Percentiles rank a stretch among this genome's conserved stretches.
Conservation (phyloP, 768 basidiomycete species). For the Collybiopsis luxurians region DNA sequence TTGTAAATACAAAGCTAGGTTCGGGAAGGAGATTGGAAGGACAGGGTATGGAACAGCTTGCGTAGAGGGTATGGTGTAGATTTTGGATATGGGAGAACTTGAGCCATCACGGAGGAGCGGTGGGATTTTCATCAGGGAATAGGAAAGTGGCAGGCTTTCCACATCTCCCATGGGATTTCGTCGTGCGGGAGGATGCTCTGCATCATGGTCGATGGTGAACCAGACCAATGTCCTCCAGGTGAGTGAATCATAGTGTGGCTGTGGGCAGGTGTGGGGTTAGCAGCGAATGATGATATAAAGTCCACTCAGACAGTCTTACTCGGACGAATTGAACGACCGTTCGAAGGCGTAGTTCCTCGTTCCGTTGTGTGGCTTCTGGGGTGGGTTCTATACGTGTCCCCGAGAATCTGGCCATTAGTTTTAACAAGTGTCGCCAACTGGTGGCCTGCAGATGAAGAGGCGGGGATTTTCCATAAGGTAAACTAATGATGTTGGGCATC, state of each 20-base stretch:
- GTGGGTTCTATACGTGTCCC: slow-evolving; percentile 70
- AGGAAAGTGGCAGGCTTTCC: slow-evolving; percentile 70
- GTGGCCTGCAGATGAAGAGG: slow-evolving; percentile 73
- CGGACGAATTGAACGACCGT: slow-evolving; percentile 79
- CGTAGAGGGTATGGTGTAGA: slow-evolving; percentile 68
- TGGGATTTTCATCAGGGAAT: slow-evolving; percentile 57
- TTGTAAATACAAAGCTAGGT: slow-evolving; percentile 73
- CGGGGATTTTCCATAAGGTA: slow-evolving; percentile 67
- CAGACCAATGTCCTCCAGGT: slow-evolving; percentile 78
- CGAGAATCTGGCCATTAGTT: slow-evolving; percentile 71
- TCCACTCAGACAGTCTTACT: slow-evolving; percentile 36
- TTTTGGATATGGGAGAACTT: slow-evolving; percentile 64
- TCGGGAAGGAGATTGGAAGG: slow-evolving; percentile 73
- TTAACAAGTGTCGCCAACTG: slow-evolving; percentile 71
- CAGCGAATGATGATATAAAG: too few species aligned
- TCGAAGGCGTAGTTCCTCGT: slow-evolving; percentile 54
- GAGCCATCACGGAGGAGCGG: slow-evolving; percentile 60
- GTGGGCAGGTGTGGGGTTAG: neutral
- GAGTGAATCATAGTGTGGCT: slow-evolving; percentile 57
- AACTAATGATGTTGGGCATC: slow-evolving; percentile 72
- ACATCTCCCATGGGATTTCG: slow-evolving; percentile 52
- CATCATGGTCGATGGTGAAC: slow-evolving; percentile 72
- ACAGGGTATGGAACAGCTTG: slow-evolving; percentile 59
- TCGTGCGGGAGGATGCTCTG: slow-evolving; percentile 36
- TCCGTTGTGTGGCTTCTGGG: slow-evolving; percentile 60